These are phyloP conservation scores for Zoysia japonica DNA, from an alignment of 176 grass and related monocot species.

Conservation along the genomic window DNA sequence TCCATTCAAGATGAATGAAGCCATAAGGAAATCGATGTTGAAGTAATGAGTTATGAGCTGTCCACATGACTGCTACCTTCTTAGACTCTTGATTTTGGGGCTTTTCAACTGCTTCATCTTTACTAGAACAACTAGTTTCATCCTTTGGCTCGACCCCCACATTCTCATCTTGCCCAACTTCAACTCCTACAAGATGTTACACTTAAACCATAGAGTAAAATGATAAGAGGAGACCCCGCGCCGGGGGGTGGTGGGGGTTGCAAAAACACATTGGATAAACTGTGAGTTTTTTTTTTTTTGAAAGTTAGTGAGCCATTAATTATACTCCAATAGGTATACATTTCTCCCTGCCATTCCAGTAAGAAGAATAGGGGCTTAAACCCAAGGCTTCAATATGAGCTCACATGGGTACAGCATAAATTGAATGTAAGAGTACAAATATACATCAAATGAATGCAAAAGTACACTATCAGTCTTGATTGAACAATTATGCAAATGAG, in stretches of 20 bases:
- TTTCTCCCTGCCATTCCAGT: no score
- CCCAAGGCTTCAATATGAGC: background rate
- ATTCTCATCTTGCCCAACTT: slow-evolving; percentile 26
- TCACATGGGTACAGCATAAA: background rate
- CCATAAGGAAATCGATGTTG: background rate
- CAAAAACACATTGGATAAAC: background rate
- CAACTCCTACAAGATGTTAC: slow-evolving; percentile 32
- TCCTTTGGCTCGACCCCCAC: slow-evolving; percentile 15
- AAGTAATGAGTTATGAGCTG: background rate
- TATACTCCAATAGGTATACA: no score
- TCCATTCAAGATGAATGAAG: background rate
- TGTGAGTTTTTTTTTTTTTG: background rate
- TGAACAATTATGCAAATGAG: background rate
- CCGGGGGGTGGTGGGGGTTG: no score
- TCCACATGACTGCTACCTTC: slow-evolving; percentile 41
- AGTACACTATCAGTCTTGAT: background rate
- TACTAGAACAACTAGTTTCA: slow-evolving; percentile 34
- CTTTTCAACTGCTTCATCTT: slow-evolving; percentile 29
- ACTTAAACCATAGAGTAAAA: slow-evolving; percentile 17
- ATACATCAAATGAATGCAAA: slow-evolving; percentile 8
- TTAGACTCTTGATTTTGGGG: slow-evolving; percentile 30
- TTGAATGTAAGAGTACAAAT: background rate
- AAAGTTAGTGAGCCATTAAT: no score
- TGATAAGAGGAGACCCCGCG: background rate
- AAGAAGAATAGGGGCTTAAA: background rate